These are phyloP conservation scores for Penicillium manginii DNA, from an alignment of 495 filamentous ascomycete species.

Conservation along the genomic window DNA sequence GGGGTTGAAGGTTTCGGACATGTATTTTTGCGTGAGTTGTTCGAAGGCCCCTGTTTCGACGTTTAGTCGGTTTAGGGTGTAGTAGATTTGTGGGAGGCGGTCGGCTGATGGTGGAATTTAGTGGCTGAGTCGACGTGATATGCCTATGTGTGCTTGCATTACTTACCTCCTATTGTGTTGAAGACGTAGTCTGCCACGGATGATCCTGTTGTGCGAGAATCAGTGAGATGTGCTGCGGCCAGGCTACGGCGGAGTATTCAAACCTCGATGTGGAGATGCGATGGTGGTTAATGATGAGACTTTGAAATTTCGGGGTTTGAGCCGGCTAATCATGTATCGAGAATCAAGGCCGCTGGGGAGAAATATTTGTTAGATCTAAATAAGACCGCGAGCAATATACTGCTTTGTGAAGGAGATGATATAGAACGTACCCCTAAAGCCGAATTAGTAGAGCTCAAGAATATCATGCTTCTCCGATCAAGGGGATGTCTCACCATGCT, in stretches of 20 bases:
- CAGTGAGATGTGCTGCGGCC: background rate
- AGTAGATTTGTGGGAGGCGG: slow-evolving; percentile 70
- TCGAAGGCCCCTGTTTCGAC: slow-evolving; percentile 82
- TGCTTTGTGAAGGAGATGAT: slow-evolving; percentile 24
- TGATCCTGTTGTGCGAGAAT: slow-evolving; percentile 52
- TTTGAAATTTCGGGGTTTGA: slow-evolving; percentile 71
- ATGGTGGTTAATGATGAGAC: slow-evolving; percentile 84
- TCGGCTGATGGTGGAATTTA: slow-evolving; percentile 34
- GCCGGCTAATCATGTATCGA: slow-evolving; percentile 85
- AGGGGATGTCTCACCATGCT: slow-evolving; percentile 63
- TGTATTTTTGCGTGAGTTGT: slow-evolving; percentile 82
- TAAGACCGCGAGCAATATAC: no score
- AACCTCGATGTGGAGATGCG: slow-evolving; percentile 82
- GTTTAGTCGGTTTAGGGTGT: slow-evolving; percentile 64
- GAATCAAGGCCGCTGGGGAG: slow-evolving; percentile 78
- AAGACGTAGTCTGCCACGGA: slow-evolving; percentile 86
- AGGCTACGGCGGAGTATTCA: background rate
- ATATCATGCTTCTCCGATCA: background rate
- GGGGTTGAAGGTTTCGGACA: slow-evolving; percentile 82
- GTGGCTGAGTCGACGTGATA: background rate
- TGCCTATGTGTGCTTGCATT: background rate
- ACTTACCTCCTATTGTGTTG: slow-evolving; percentile 62
- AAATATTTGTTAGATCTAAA: slow-evolving; percentile 23
- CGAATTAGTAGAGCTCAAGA: background rate
- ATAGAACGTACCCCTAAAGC: slow-evolving; percentile 53